These are phyloP conservation scores for Boletus putidus DNA, from an alignment of 1,284 basidiomycete genomes.

Conservation along the genomic window DNA sequence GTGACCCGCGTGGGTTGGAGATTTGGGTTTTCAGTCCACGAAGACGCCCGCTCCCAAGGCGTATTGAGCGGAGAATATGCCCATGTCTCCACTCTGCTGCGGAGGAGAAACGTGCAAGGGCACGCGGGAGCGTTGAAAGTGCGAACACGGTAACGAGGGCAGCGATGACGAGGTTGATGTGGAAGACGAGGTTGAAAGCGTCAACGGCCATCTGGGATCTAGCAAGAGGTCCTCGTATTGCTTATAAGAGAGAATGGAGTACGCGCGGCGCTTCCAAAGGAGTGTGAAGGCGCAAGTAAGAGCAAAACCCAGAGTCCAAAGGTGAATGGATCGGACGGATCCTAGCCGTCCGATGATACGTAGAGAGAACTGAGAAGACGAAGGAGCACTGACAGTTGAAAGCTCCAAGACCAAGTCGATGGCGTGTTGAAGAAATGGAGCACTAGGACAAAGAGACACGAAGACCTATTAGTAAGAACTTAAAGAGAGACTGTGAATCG, in stretches of 20 bases:
- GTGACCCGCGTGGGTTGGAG: background rate
- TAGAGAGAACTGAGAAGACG: constrained; percentile 1
- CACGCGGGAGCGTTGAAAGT: constrained; percentile 49
- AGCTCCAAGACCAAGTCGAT: constrained; percentile 5
- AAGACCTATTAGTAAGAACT: background rate
- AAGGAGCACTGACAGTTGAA: background rate
- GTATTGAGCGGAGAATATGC: constrained; percentile 44
- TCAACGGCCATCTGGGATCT: constrained; percentile 18
- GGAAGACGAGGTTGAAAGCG: constrained; percentile 39
- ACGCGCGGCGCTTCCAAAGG: constrained; percentile 11
- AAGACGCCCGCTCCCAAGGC: constrained; percentile 20
- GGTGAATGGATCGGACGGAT: constrained; percentile 1
- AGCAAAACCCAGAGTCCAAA: background rate
- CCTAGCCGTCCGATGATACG: constrained; percentile 10
- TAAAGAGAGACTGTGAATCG: constrained; percentile 20
- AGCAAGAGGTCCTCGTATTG: background rate
- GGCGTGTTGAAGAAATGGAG: background rate
- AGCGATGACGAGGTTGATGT: constrained; percentile 49
- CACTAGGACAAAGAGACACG: background rate
- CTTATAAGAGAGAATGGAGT: constrained; percentile 1
- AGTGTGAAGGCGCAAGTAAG: constrained; percentile 14
- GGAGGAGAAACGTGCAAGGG: constrained; percentile 50
- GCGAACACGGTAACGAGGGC: constrained; percentile 43
- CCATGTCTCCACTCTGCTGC: constrained; percentile 52
- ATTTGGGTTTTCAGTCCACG: constrained; percentile 7